Evolutionary conservation across 225 moss, liverwort and hornwort species (phyloP), one percentile per base, ranked within the genome.

Genomic region (Pseudoscleropodium purum): DNA sequence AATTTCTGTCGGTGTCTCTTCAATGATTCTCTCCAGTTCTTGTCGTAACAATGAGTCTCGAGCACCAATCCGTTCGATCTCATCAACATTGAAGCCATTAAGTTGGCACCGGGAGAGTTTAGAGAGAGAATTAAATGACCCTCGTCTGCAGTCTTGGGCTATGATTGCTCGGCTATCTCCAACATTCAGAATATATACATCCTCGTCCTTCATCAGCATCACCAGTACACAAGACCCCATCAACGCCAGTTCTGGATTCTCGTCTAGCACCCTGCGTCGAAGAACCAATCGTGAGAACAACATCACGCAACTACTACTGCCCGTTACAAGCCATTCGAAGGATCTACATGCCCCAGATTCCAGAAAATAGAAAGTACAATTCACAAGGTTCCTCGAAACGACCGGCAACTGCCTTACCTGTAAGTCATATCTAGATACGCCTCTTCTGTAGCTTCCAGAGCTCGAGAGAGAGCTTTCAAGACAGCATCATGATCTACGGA

Each of bases 141-240:
- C 97, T 90, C 90, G 93, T 84, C 93, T 95, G 79, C 95, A 95
- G 87, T 97, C 94, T 92, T 97, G 99, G 77, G 99, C 99, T 88
- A 99, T 88, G 89, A 99, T 92, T 41, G 97, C 99, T 84, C 99
- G 96, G 84, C 99, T 99, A 89, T 99, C 99, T 85, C 99, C 99
- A 84, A 99, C 99, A 92, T 99, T 99, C 92, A 99, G 87, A 94
- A 99, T 97, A 93, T 99, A 99, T 93, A 99, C 95, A 91, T 99
- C 99, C 90, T 97, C 96, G 89, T 96, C 97, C 93, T 99, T 99
- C 99, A 99, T 99, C 68, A 99, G 94, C 99, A 99, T 99, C 88
- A 99, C 97, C 90, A 99, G 92, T 45, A 99, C 99, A 94, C 99
- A 99, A 45, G 99, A 99, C 67, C 99, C 99, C 99, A 99, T 97